Evolutionary conservation across 164 flowering plant genomes (phyloP).

Genomic region (Magnolia changhungtana): DNA sequence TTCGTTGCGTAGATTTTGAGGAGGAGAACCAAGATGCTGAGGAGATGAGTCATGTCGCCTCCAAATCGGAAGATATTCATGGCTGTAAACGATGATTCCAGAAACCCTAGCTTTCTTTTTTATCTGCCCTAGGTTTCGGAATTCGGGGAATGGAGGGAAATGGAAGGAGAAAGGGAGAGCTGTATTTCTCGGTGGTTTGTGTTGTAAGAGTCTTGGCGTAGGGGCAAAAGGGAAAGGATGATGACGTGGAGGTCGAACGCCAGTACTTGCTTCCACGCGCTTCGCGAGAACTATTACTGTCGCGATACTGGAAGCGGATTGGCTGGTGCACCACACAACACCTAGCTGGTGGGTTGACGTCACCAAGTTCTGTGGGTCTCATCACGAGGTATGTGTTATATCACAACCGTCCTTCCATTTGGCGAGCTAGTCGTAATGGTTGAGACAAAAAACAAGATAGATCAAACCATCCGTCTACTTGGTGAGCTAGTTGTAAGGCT

Average conservation of each 20-base stretch:
- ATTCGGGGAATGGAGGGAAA: background rate
- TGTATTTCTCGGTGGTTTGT: background rate
- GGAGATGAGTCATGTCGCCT: conserved; percentile 84
- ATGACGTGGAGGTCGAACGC: background rate
- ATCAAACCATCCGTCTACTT: too few species aligned
- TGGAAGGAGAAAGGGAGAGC: background rate
- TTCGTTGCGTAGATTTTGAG: conserved; percentile 92
- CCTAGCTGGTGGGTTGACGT: too few species aligned
- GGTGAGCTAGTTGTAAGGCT: too few species aligned
- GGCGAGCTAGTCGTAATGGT: too few species aligned
- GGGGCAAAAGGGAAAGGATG: background rate
- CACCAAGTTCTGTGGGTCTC: too few species aligned
- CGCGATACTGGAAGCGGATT: too few species aligned
- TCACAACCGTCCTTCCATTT: too few species aligned
- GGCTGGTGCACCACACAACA: too few species aligned
- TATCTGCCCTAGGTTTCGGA: background rate
- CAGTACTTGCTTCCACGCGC: too few species aligned
- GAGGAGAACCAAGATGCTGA: conserved; percentile 71
- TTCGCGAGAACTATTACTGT: too few species aligned
- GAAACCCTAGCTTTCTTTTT: background rate
- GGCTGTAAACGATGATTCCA: conserved; percentile 12
- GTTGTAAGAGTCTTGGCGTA: background rate
- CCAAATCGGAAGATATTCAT: conserved; percentile 84
- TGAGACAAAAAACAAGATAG: too few species aligned
- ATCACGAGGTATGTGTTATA: too few species aligned